Percentiles rank a stretch among this genome's conserved stretches.
phyloP scores from a whole-genome alignment of 257 asterid genomes.

The Asclepias syriaca region DNA sequence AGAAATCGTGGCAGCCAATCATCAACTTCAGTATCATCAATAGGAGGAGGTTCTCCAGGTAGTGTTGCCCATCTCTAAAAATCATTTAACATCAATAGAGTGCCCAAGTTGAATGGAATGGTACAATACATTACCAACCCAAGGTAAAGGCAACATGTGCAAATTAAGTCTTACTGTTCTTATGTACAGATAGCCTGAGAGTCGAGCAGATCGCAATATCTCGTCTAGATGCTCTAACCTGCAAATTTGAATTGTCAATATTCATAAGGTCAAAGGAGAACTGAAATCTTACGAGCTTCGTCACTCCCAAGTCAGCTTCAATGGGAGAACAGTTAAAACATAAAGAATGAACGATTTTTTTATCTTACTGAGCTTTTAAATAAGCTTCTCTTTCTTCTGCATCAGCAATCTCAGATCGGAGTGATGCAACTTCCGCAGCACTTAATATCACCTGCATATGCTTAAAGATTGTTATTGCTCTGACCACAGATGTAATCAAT shows the following conservation, averaged over 20 bases:
- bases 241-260: conserved; percentile 19
- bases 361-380: conserved; percentile 80
- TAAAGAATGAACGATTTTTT: conserved; percentile 5
- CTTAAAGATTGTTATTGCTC: not conserved
- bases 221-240: conserved; percentile 93
- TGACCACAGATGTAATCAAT: not conserved
- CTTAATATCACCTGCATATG: conserved; percentile 61
- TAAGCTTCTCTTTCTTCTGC: conserved; percentile 87
- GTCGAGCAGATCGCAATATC: conserved; percentile 71
- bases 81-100: not conserved
- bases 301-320: not conserved
- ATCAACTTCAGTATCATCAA: conserved; percentile 83
- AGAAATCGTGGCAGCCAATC: conserved; percentile 92
- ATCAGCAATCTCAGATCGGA: conserved; percentile 77
- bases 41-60: conserved; percentile 82
- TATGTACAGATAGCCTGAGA: conserved; percentile 74
- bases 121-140: not conserved
- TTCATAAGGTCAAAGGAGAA: not conserved
- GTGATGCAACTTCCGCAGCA: conserved; percentile 88
- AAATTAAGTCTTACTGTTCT: conserved; percentile 46
- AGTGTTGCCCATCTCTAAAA: conserved; percentile 64
- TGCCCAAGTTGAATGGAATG: conserved; percentile 14
- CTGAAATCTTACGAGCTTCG: not conserved
- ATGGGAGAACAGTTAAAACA: conserved; percentile 4
- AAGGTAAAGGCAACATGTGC: conserved; percentile 10